Evolutionary conservation across 139 green algal species (phyloP).

Genomic region (Closterium sp.): DNA sequence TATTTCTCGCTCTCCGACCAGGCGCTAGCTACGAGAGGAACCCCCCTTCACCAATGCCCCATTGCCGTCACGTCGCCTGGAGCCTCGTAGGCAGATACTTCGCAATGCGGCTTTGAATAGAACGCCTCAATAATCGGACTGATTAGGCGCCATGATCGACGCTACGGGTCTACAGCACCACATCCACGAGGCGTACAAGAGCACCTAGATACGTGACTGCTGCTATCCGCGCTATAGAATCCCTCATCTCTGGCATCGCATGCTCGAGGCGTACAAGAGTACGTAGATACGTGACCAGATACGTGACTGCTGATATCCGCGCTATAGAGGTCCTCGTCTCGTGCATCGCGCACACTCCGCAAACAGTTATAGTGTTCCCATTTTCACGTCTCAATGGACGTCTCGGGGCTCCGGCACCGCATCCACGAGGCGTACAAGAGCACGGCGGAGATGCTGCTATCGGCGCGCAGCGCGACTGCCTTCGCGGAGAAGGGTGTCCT

Average conservation of each 20-base stretch:
- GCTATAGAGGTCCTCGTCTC: too few relatives aligned
- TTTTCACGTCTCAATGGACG: too few relatives aligned
- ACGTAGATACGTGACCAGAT: too few relatives aligned
- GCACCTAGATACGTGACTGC: not conserved
- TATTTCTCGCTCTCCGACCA: too few relatives aligned
- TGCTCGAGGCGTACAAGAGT: not conserved
- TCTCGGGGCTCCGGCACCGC: slow-evolving; percentile 8
- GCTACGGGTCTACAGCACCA: not conserved
- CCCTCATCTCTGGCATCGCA: not conserved
- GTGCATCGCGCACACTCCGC: not conserved
- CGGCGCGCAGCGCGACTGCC: slow-evolving; percentile 19
- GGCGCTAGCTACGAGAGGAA: too few relatives aligned
- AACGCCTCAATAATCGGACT: not conserved
- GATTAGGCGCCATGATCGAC: not conserved
- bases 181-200: not conserved
- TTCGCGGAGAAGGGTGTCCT: slow-evolving; percentile 52
- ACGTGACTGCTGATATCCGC: too few relatives aligned
- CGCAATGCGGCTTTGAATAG: too few relatives aligned
- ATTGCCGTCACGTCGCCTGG: too few relatives aligned
- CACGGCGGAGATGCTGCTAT: slow-evolving; percentile 28
- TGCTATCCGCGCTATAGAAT: not conserved
- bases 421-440: slow-evolving; percentile 40
- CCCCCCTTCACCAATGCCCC: too few relatives aligned
- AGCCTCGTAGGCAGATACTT: too few relatives aligned
- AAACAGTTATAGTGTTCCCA: not conserved